Evolutionary conservation across 2,329 filamentous ascomycete species (phyloP).

Genomic region (Xylaria sp.): DNA sequence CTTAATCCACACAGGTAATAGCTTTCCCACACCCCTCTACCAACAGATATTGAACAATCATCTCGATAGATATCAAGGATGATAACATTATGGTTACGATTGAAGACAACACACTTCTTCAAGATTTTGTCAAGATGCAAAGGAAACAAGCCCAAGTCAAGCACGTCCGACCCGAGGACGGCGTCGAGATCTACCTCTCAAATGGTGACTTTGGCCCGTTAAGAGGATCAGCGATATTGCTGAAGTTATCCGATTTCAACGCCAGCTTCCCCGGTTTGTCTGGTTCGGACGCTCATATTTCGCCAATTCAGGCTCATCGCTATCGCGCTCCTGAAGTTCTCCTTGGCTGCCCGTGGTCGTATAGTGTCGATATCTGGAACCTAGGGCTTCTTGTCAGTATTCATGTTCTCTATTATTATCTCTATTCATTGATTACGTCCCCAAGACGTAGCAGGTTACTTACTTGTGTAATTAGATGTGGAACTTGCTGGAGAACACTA

Average conservation of each 20-base stretch:
- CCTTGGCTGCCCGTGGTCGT: not conserved
- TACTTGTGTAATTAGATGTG: not conserved
- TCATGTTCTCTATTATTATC: not conserved
- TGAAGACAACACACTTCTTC: not conserved
- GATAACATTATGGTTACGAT: conserved; percentile 1
- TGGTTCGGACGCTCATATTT: not conserved
- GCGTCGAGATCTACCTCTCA: not conserved
- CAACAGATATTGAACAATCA: too few relatives aligned
- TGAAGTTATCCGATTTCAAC: not conserved
- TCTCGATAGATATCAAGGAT: not conserved
- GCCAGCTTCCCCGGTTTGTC: not conserved
- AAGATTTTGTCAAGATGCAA: not conserved
- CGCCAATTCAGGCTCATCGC: not conserved
- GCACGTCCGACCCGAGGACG: not conserved
- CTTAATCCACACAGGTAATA: not conserved
- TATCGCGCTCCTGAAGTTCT: not conserved
- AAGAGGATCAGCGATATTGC: not conserved
- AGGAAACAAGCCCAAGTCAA: not conserved
- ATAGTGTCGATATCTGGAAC: not conserved
- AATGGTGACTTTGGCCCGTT: not conserved
- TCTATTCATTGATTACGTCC: too few relatives aligned
- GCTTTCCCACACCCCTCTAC: not conserved
- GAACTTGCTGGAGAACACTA: not conserved
- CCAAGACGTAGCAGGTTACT: too few relatives aligned
- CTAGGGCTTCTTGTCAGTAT: not conserved